phyloP scores from a whole-genome alignment of 768 basidiomycete genomes.

The Daedaleopsis nitida region DNA sequence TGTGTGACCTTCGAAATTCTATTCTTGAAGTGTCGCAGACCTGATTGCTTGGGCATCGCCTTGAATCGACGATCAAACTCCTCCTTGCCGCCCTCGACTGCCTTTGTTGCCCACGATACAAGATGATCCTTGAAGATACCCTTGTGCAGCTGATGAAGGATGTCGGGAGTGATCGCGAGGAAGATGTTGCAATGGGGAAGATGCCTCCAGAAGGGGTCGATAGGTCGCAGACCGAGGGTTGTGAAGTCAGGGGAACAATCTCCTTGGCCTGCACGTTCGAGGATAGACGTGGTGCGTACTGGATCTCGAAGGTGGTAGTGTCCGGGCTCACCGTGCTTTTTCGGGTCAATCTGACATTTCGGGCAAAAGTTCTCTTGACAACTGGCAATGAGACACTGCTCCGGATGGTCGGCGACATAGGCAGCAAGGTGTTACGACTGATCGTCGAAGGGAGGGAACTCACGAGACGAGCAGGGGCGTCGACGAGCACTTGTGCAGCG shows the following conservation, averaged over 20 bases:
- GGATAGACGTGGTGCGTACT: neutral
- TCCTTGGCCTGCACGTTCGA: neutral
- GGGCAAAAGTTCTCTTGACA: conserved; percentile 25
- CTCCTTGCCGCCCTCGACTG: conserved; percentile 12
- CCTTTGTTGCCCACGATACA: conserved; percentile 27
- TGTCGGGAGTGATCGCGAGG: conserved; percentile 38
- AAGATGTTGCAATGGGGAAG: conserved; percentile 45
- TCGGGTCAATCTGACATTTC: conserved; percentile 19
- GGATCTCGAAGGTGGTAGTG: conserved; percentile 4
- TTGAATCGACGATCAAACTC: conserved; percentile 43
- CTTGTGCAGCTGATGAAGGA: conserved; percentile 52
- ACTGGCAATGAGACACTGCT: conserved; percentile 29
- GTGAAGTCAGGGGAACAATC: conserved; percentile 7
- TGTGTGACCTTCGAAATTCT: conserved; percentile 44
- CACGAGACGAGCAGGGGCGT: too few species aligned
- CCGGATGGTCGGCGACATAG: conserved; percentile 31
- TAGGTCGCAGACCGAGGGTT: conserved; percentile 14
- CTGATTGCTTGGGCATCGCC: conserved; percentile 32
- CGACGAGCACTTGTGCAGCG: too few species aligned
- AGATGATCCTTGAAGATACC: conserved; percentile 49
- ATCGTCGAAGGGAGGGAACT: too few species aligned
- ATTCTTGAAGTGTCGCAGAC: conserved; percentile 43
- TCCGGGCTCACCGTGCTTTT: conserved; percentile 16
- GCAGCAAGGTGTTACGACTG: too few species aligned
- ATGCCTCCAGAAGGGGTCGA: conserved; percentile 44